phyloP scores from a whole-genome alignment of 208 protist species.

The Acanthamoeba healyi region DNA sequence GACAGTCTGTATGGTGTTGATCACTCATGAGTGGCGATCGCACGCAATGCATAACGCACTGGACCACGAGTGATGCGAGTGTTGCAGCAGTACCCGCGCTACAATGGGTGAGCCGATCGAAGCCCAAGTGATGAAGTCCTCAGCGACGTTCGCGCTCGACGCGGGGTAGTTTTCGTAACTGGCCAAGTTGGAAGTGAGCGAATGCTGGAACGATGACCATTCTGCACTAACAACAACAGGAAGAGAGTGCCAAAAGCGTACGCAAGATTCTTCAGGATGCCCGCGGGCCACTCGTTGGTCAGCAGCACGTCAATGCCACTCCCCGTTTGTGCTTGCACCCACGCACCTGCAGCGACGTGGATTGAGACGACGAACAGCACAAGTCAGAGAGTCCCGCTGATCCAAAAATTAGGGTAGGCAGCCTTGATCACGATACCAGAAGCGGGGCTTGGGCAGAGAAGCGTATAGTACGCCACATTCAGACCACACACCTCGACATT shows the following conservation, averaged over 20 bases:
- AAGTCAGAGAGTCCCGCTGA: too few relatives aligned
- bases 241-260: neutral
- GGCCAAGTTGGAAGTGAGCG: too few relatives aligned
- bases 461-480: conserved; percentile 71
- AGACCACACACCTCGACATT: conserved; percentile 52
- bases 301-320: conserved; percentile 28
- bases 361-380: neutral
- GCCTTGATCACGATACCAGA: too few relatives aligned
- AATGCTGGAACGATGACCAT: neutral
- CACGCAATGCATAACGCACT: too few relatives aligned
- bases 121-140: conserved; percentile 36
- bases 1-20: neutral
- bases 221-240: neutral
- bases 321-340: neutral
- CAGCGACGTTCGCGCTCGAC: neutral
- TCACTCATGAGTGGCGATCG: too few relatives aligned
- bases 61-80: too few relatives aligned
- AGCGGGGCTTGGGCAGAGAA: neutral
- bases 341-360: too few relatives aligned
- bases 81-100: neutral
- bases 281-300: conserved; percentile 47
- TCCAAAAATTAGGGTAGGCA: too few relatives aligned
- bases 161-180: conserved; percentile 7
- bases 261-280: conserved; percentile 62
- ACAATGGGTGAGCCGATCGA: neutral